A percentile compares a stretch with the other conserved stretches of the same genome.
Conservation (phyloP, 2,329 filamentous ascomycete species). For the Decorospora gaudefroyi region DNA sequence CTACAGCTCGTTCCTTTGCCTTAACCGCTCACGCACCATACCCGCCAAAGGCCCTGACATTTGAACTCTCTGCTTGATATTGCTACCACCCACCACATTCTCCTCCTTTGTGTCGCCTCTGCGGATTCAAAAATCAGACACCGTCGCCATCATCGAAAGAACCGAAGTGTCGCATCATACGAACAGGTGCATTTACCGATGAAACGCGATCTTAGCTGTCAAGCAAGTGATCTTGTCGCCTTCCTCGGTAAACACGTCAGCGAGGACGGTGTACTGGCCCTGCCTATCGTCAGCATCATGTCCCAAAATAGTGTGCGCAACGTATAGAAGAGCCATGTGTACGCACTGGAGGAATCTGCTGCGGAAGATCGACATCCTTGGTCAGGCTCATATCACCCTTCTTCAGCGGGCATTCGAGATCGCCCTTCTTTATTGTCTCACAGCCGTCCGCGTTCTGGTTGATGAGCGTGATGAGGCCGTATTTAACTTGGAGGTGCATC, state of each 20-base stretch:
- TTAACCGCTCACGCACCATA: constrained; percentile 38
- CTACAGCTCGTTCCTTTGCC: constrained; percentile 40
- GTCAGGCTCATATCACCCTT: constrained; percentile 72
- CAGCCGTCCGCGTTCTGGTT: constrained; percentile 82
- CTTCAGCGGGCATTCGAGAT: constrained; percentile 85
- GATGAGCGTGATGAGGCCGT: constrained; percentile 88
- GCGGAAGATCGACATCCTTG: constrained; percentile 84
- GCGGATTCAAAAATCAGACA: constrained; percentile 17
- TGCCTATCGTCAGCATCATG: constrained; percentile 46
- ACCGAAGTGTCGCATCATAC: no score
- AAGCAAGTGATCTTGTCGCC: constrained; percentile 82
- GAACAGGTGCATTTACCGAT: constrained; percentile 49
- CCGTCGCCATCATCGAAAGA: no score
- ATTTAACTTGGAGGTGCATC: constrained; percentile 85
- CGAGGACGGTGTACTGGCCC: constrained; percentile 88
- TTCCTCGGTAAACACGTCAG: constrained; percentile 79
- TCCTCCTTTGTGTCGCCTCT: constrained; percentile 8
- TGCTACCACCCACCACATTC: constrained; percentile 4
- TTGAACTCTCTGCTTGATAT: constrained; percentile 39
- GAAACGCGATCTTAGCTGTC: constrained; percentile 71
- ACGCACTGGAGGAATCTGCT: constrained; percentile 85
- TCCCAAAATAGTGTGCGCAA: no score
- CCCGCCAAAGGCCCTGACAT: constrained; percentile 45
- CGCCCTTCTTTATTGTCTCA: constrained; percentile 84
- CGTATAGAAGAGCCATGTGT: background rate